Conservation (phyloP, 2,329 filamentous ascomycete genomes). For the Pyrenophora graminea region DNA sequence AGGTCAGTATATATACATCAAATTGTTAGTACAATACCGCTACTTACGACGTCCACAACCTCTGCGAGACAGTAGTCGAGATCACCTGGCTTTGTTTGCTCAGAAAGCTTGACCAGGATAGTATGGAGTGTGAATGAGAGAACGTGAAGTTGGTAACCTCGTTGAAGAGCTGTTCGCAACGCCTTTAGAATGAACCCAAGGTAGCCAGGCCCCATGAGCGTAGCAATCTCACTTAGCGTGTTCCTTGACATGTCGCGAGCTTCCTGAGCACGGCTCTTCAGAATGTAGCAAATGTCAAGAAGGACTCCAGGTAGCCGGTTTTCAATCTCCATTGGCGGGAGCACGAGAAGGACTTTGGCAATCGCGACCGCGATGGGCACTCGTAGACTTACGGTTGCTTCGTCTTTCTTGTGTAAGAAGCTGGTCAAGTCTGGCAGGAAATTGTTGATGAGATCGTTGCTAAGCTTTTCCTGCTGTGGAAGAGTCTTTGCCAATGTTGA, state of each 20-base stretch:
- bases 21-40: too few relatives aligned
- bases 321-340: conserved; percentile 74
- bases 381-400: conserved; percentile 89
- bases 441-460: conserved; percentile 71
- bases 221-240: conserved; percentile 81
- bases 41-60: conserved; percentile 69
- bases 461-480: conserved; percentile 69
- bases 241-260: conserved; percentile 88
- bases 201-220: conserved; percentile 77
- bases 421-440: conserved; percentile 79
- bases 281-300: conserved; percentile 89
- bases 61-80: conserved; percentile 83
- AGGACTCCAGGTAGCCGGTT: conserved; percentile 79
- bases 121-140: conserved; percentile 94
- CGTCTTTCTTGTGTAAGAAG: conserved; percentile 92
- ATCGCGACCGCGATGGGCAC: conserved; percentile 87
- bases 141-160: conserved; percentile 92
- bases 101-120: conserved; percentile 75
- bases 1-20: neutral
- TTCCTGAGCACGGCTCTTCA: conserved; percentile 86
- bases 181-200: conserved; percentile 95
- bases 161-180: conserved; percentile 76
- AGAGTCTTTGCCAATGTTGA: conserved; percentile 64
- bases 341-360: conserved; percentile 81
- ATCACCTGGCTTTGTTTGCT: conserved; percentile 76